A percentile compares a stretch with the other conserved stretches of the same genome.
phyloP scores from a whole-genome alignment of 352 stramenopile species.

The Bremia lactucae region DNA sequence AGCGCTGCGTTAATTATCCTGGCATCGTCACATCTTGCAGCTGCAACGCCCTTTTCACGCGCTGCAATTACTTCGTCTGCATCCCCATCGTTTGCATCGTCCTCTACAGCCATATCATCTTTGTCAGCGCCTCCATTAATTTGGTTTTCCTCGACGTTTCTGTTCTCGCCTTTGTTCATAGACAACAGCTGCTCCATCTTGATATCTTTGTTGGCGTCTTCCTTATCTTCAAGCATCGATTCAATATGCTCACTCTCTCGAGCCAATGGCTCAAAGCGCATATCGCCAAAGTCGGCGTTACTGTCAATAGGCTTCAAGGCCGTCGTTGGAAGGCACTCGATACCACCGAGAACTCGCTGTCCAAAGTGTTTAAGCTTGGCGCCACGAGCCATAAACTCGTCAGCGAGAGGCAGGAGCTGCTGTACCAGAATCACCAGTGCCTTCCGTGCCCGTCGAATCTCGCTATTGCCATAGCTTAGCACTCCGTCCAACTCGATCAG shows the following conservation, averaged over 20 bases:
- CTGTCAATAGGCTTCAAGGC: slow-evolving; percentile 8
- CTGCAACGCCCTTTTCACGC: slow-evolving; percentile 7
- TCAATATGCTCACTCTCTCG: slow-evolving; percentile 13
- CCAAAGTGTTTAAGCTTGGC: slow-evolving; percentile 35
- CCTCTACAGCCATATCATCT: slow-evolving; percentile 6
- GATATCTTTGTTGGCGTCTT: slow-evolving; percentile 11
- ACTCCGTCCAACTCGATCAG: slow-evolving; percentile 50
- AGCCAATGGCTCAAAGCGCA: slow-evolving; percentile 19
- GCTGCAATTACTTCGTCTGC: slow-evolving; percentile 14
- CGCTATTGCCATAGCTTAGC: slow-evolving; percentile 40
- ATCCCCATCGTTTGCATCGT: slow-evolving; percentile 4
- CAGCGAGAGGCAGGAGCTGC: slow-evolving; percentile 29
- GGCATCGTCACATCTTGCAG: too few relatives aligned
- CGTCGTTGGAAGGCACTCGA: slow-evolving; percentile 1
- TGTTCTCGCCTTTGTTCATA: slow-evolving; percentile 12
- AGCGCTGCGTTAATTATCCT: too few relatives aligned
- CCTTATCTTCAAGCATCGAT: slow-evolving; percentile 6
- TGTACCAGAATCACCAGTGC: slow-evolving; percentile 40
- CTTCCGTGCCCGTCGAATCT: slow-evolving; percentile 45
- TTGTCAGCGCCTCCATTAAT: too few relatives aligned
- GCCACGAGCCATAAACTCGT: slow-evolving; percentile 32
- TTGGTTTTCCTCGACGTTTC: too few relatives aligned
- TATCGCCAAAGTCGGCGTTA: slow-evolving; percentile 13
- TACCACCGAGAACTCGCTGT: slow-evolving; percentile 14
- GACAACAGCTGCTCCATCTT: slow-evolving; percentile 3